These are phyloP conservation scores for Orbilia javanica DNA, from an alignment of 2,329 filamentous ascomycete species.

Conservation along the genomic window DNA sequence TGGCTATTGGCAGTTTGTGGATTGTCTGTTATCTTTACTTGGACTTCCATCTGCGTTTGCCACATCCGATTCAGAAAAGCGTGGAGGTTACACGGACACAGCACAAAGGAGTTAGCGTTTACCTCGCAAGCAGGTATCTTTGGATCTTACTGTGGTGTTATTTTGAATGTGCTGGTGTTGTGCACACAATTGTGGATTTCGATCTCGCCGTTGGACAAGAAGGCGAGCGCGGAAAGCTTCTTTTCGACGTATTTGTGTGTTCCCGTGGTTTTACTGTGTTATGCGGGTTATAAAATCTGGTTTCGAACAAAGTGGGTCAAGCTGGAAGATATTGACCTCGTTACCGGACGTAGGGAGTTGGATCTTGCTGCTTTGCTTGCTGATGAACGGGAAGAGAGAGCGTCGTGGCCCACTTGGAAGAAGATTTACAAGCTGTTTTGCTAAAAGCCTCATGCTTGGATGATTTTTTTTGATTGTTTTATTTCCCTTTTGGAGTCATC, in stretches of 20 bases:
- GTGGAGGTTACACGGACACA: constrained; percentile 78
- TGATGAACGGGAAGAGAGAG: constrained; percentile 81
- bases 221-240: constrained; percentile 73
- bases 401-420: constrained; percentile 81
- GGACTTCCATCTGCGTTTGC: constrained; percentile 86
- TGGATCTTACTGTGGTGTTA: constrained; percentile 84
- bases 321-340: constrained; percentile 82
- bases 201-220: constrained; percentile 76
- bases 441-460: constrained; percentile 64
- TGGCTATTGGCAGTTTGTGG: constrained; percentile 84
- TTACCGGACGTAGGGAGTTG: constrained; percentile 85
- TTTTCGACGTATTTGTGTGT: constrained; percentile 80
- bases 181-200: constrained; percentile 90
- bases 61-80: constrained; percentile 90
- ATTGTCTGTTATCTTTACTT: constrained; percentile 81
- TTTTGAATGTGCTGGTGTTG: constrained; percentile 81
- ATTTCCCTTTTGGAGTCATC: neutral
- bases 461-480: neutral
- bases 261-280: constrained; percentile 77
- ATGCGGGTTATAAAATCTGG: constrained; percentile 80
- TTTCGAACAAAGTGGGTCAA: constrained; percentile 77
- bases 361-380: constrained; percentile 82
- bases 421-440: constrained; percentile 80
- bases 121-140: constrained; percentile 80
- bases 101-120: constrained; percentile 83